Base-by-base conservation (phyloP, 129 eudicot genomes). In the Saussurea involucrata region DNA sequence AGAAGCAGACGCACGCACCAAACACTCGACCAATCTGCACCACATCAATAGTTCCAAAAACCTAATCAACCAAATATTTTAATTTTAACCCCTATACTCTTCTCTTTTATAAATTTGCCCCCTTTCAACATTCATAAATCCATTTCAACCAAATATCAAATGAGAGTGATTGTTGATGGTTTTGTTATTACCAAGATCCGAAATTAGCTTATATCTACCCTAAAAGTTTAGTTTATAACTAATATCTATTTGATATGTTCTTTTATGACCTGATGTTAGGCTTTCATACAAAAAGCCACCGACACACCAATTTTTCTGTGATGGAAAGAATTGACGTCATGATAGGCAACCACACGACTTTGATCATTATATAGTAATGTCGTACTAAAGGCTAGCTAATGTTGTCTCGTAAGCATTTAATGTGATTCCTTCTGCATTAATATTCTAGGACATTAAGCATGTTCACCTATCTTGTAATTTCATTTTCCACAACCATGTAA, bases 41-140 rank as follows among this genome's bases (percentile, higher is more conserved):
- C 78, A 79, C 32, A 68, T 22, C 33, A 49, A 77, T 24, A 66
- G 44, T 76, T 76, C 55, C 55, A 29, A 76, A 66, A 75, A 63
- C 70, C 63, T n/a, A 64, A 75, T 29, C 28, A 42, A 17, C 17
- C 21, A 17, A 17, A 17, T 53, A 5, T 29, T 72, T 37, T 64
- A 42, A 44, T 44, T 53, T 49, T 21, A 42, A 49, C 60, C 83
- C 63, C 67, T 72, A 33, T 8, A 80, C 83, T 80, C 0, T 64
- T 6, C 24, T 31, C 21, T 72, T 79, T 66, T 72, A 17, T 33
- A 78, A 34, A 27, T 61, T 78, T 70, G 1, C 31, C 64, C 58
- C 78, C 82, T 78, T 28, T 42, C 4, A 25, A 28, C 63, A 7
- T 40, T 21, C 12, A 40, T 5, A 67, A 32, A 17, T n/a, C 60